Percentiles rank a stretch among this genome's conserved stretches.
Evolutionary conservation across 441 rosid species (phyloP).

Genomic region (Viola pubescens): DNA sequence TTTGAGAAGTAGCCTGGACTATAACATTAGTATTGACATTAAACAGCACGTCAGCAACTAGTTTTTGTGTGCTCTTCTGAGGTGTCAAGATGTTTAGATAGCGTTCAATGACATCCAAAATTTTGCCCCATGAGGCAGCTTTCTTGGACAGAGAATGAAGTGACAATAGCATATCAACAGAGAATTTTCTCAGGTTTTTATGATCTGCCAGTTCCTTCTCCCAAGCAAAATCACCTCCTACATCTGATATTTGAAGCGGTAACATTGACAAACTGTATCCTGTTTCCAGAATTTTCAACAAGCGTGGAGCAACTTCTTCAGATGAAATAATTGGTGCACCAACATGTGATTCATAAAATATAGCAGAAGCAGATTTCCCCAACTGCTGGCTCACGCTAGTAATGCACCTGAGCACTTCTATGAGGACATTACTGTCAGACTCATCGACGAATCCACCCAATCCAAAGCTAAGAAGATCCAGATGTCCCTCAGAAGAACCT

Average conservation of each 20-base stretch:
- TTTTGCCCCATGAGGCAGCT: conserved; percentile 75
- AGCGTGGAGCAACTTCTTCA: conserved; percentile 69
- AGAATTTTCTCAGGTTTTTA: conserved; percentile 72
- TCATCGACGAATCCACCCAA: conserved; percentile 37
- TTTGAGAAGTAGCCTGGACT: conserved; percentile 82
- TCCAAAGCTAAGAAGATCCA: conserved; percentile 34
- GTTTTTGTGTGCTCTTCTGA: conserved; percentile 44
- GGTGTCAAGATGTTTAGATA: conserved; percentile 79
- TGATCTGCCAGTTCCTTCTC: conserved; percentile 63
- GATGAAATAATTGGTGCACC: conserved; percentile 47
- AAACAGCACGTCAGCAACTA: conserved; percentile 39
- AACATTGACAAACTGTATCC: conserved; percentile 60
- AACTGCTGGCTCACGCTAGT: conserved; percentile 62
- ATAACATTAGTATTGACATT: conserved; percentile 43
- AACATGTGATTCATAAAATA: conserved; percentile 74
- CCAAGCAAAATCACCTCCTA: conserved; percentile 57
- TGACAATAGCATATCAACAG: conserved; percentile 63
- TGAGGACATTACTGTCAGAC: conserved; percentile 54
- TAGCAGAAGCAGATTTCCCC: conserved; percentile 69
- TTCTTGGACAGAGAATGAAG: conserved; percentile 53
- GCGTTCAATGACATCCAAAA: conserved; percentile 54
- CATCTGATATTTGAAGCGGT: conserved; percentile 33
- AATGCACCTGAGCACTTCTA: conserved; percentile 60
- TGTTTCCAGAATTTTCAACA: conserved; percentile 70
- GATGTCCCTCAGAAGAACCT: conserved; percentile 59